These are phyloP conservation scores for Tricholoma terreum DNA, from an alignment of 768 basidiomycete species.

Conservation along the genomic window DNA sequence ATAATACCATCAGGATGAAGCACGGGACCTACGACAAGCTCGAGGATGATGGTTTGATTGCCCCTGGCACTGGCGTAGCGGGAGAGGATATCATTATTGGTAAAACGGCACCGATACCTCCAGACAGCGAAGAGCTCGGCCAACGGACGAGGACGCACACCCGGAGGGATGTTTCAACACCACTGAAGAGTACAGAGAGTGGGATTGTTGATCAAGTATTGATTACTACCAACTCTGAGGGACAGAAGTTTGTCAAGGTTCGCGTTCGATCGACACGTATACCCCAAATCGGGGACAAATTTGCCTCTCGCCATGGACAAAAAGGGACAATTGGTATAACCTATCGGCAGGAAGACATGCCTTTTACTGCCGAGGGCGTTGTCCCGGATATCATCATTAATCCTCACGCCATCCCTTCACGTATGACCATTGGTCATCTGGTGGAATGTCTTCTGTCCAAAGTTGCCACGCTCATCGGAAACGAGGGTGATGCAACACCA, in stretches of 20 bases:
- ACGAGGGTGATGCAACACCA: slow-evolving; percentile 97
- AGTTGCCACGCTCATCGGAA: slow-evolving; percentile 92
- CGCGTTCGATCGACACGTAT: slow-evolving; percentile 94
- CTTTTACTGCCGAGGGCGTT: slow-evolving; percentile 95
- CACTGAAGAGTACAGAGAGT: slow-evolving; percentile 95
- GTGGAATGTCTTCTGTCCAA: slow-evolving; percentile 97
- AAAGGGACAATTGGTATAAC: slow-evolving; percentile 99
- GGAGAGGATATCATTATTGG: slow-evolving; percentile 99
- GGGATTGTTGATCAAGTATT: slow-evolving; percentile 98
- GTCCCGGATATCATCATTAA: slow-evolving; percentile 98
- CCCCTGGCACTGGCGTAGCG: slow-evolving; percentile 89
- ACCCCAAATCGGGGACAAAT: slow-evolving; percentile 98
- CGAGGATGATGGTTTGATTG: slow-evolving; percentile 94
- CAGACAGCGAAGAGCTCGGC: slow-evolving; percentile 95
- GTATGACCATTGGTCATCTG: slow-evolving; percentile 99
- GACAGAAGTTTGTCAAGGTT: slow-evolving; percentile 97
- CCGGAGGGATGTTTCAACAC: slow-evolving; percentile 94
- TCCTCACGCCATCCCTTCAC: slow-evolving; percentile 98
- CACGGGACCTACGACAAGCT: slow-evolving; percentile 98
- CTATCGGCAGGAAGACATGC: slow-evolving; percentile 99
- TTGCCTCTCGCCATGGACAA: slow-evolving; percentile 98
- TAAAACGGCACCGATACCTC: slow-evolving; percentile 95
- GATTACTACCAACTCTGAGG: slow-evolving; percentile 93
- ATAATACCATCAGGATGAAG: slow-evolving; percentile 93
- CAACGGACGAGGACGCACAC: slow-evolving; percentile 93